Evolutionary conservation across 1,284 basidiomycete species (phyloP).

Genomic region (Leucoagaricus sp.): DNA sequence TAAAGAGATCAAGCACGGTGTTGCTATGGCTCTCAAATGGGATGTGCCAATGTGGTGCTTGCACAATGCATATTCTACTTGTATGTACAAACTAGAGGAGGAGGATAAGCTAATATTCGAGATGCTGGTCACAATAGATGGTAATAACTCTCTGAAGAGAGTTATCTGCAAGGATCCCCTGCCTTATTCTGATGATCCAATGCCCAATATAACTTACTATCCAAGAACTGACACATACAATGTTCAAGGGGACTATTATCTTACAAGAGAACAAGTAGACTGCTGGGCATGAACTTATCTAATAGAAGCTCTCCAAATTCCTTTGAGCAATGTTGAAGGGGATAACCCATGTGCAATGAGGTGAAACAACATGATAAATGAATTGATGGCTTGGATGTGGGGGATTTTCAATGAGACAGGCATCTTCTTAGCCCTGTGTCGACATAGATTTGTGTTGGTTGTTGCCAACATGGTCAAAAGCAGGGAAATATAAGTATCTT

Average conservation of each 20-base stretch:
- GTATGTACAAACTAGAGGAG: background rate
- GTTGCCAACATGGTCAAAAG: conserved; percentile 25
- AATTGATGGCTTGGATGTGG: conserved; percentile 26
- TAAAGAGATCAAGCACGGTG: background rate
- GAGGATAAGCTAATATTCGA: background rate
- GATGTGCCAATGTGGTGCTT: background rate
- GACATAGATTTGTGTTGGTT: conserved; percentile 19
- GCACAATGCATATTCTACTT: background rate
- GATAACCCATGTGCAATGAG: background rate
- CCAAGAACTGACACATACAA: background rate
- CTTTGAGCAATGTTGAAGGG: too few relatives aligned
- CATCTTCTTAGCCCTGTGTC: conserved; percentile 28
- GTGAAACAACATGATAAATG: conserved; percentile 28
- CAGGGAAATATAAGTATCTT: conserved; percentile 31
- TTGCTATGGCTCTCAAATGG: background rate
- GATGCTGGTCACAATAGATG: conserved; percentile 7
- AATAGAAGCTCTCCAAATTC: too few relatives aligned
- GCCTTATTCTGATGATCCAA: background rate
- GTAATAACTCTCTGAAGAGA: conserved; percentile 6
- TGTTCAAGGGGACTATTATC: background rate
- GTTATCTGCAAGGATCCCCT: background rate
- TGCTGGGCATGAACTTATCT: background rate
- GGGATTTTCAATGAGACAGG: conserved; percentile 33
- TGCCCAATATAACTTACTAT: background rate
- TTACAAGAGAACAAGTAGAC: background rate